phyloP scores from a whole-genome alignment of 2,329 filamentous ascomycete species.

The Colletotrichum tanaceti region DNA sequence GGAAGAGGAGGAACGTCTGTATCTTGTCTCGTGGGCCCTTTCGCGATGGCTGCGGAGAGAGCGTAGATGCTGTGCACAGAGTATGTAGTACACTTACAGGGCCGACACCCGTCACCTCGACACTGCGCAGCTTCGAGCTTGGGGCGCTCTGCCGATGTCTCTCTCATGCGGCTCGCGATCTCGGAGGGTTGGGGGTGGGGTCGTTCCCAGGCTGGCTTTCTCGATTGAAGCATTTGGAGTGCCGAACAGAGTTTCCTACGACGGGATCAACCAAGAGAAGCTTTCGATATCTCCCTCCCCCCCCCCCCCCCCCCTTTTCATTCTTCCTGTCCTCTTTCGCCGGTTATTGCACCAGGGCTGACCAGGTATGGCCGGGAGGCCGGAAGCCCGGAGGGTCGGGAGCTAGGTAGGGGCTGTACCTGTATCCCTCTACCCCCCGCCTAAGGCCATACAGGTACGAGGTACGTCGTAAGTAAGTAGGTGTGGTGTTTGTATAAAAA shows the following conservation, averaged over 20 bases:
- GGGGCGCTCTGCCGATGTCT: slow-evolving; percentile 24
- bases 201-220: slow-evolving; percentile 7
- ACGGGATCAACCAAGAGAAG: neutral
- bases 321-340: neutral
- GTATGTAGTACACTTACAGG: too few relatives aligned
- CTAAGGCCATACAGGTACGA: too few relatives aligned
- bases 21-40: neutral
- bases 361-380: slow-evolving; percentile 27
- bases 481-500: too few relatives aligned
- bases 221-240: neutral
- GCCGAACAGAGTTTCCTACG: slow-evolving; percentile 14
- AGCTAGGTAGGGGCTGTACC: slow-evolving; percentile 11
- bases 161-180: too few relatives aligned
- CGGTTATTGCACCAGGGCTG: slow-evolving; percentile 13
- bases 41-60: slow-evolving; percentile 1
- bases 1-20: neutral
- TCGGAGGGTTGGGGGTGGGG: neutral
- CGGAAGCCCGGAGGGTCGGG: slow-evolving; percentile 34
- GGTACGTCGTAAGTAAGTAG: too few relatives aligned
- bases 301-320: too few relatives aligned
- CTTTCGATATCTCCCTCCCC: neutral
- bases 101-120: too few relatives aligned
- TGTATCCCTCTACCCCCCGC: neutral
- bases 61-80: neutral
- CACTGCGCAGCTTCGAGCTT: too few relatives aligned